Evolutionary conservation across 1,139 yeast species (phyloP).

Genomic region (Suzukiozyma palmioleophila): DNA sequence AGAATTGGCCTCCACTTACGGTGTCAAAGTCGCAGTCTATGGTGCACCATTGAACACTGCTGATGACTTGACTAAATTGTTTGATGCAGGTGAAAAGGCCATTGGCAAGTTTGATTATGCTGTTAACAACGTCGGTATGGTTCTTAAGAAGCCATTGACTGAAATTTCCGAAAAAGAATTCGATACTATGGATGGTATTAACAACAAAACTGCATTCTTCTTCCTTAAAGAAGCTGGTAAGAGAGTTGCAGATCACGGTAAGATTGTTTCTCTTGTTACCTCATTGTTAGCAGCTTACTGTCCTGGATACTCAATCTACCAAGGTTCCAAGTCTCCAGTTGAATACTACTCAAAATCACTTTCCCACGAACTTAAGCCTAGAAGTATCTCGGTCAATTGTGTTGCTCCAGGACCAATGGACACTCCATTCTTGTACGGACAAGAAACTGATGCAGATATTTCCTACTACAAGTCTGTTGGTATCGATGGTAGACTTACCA

Average conservation of each 20-base stretch:
- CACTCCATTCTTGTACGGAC: constrained; percentile 63
- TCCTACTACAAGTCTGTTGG: constrained; percentile 52
- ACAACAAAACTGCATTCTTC: constrained; percentile 58
- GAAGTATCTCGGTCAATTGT: constrained; percentile 50
- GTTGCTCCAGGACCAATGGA: constrained; percentile 75
- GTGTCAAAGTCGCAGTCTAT: constrained; percentile 39
- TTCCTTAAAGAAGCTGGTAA: constrained; percentile 56
- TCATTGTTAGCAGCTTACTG: constrained; percentile 65
- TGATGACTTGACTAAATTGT: constrained; percentile 38
- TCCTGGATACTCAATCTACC: constrained; percentile 52
- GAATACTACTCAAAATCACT: constrained; percentile 54
- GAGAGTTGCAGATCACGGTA: constrained; percentile 47
- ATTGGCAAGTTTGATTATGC: constrained; percentile 57
- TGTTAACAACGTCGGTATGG: constrained; percentile 62
- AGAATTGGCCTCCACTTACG: constrained; percentile 28
- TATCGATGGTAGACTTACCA: constrained; percentile 48
- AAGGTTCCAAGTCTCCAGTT: constrained; percentile 61
- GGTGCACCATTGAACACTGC: constrained; percentile 46
- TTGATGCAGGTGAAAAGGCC: constrained; percentile 40
- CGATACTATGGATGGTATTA: constrained; percentile 48
- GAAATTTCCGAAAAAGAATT: constrained; percentile 51
- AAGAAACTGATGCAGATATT: constrained; percentile 50
- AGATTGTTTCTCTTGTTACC: constrained; percentile 54
- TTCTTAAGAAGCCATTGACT: constrained; percentile 54
- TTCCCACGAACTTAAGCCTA: constrained; percentile 50